A percentile compares a stretch with the other conserved stretches of the same genome.
Evolutionary conservation across 352 stramenopile genomes (phyloP).

Genomic region (Paralagenidium karlingii): DNA sequence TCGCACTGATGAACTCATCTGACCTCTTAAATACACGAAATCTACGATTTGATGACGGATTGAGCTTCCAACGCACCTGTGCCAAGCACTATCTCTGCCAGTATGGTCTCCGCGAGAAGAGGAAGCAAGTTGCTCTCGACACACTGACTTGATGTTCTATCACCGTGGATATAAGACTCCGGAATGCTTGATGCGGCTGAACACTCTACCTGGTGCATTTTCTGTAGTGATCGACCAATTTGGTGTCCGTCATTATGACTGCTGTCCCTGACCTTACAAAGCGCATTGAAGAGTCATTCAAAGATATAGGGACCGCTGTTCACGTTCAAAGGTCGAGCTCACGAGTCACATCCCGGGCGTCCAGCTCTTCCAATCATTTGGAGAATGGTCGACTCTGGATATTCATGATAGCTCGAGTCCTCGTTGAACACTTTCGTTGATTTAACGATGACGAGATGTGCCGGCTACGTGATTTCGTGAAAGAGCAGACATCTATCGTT

Average conservation of each 20-base stretch:
- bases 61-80: conserved; percentile 1
- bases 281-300: neutral
- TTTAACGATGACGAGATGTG: conserved; percentile 26
- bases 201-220: conserved; percentile 11
- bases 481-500: neutral
- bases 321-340: conserved; percentile 5
- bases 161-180: conserved; percentile 6
- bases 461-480: conserved; percentile 9
- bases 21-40: too few species aligned
- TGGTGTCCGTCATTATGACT: conserved; percentile 15
- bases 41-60: too few species aligned
- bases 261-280: conserved; percentile 7
- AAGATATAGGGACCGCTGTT: conserved; percentile 5
- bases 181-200: conserved; percentile 3
- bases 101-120: conserved; percentile 5
- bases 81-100: conserved; percentile 11
- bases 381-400: conserved; percentile 11
- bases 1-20: too few species aligned
- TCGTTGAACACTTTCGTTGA: conserved; percentile 21
- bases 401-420: conserved; percentile 10
- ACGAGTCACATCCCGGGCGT: conserved; percentile 14
- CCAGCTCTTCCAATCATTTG: conserved; percentile 33
- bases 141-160: conserved; percentile 4
- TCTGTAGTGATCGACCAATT: conserved; percentile 7
- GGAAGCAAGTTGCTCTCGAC: conserved; percentile 9